phyloP scores from a whole-genome alignment of 202 grass and related monocot genomes.

The Schoenoplectus triqueter region DNA sequence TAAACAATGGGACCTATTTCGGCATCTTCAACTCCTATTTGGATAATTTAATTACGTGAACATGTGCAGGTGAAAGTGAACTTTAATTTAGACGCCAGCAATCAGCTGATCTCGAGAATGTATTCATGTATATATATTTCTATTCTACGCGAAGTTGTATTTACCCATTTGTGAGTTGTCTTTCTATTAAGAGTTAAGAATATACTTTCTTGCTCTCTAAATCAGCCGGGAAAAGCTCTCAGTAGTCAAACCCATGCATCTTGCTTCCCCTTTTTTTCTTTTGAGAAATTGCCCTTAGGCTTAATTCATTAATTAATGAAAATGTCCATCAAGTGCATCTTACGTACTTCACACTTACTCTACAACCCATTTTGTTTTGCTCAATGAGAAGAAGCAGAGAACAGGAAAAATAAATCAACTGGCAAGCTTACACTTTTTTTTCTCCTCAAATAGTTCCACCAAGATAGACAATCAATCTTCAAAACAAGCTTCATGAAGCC shows the following conservation, averaged over 20 bases:
- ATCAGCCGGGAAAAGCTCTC: constrained; percentile 24
- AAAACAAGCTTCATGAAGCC: constrained; percentile 35
- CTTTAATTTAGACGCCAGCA: background rate
- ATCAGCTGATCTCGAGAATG: background rate
- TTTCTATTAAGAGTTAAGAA: background rate
- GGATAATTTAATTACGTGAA: too few relatives aligned
- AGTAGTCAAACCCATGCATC: constrained; percentile 1
- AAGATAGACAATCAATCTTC: background rate
- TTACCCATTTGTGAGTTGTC: background rate
- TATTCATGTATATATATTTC: background rate
- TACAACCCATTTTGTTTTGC: constrained; percentile 8
- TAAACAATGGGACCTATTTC: too few relatives aligned
- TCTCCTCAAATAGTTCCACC: background rate
- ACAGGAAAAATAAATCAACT: background rate
- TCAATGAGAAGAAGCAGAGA: background rate
- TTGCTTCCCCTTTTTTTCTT: background rate
- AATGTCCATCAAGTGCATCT: background rate
- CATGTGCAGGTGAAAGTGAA: background rate
- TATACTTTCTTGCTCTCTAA: constrained; percentile 35
- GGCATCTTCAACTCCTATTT: too few relatives aligned
- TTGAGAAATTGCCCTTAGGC: background rate
- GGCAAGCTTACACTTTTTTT: background rate
- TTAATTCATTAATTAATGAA: background rate
- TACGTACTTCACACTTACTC: constrained; percentile 1
- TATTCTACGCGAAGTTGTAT: background rate